Evolutionary conservation across 192 early-diverging fungal genomes (phyloP), one percentile per base, ranked within the genome.

Genomic region (Linnemannia zychae): DNA sequence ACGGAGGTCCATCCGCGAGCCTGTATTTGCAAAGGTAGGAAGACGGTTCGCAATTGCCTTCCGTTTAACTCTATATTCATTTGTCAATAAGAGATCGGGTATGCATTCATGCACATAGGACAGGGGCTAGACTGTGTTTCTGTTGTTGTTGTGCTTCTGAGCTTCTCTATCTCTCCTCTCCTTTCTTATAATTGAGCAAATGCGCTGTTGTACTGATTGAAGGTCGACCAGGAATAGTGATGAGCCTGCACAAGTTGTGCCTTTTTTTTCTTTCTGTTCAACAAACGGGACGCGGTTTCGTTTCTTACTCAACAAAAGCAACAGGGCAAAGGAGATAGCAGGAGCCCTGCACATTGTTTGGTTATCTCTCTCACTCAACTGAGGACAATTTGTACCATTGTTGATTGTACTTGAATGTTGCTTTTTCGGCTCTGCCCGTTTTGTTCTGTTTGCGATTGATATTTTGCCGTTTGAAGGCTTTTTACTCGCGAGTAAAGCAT

Each of bases 1-100:
- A 68, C 70, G 90, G 2, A 76, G 72, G 38, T 69, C 79, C 11
- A 82, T 87, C 20, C 63, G 79, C n/a, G 87, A 88, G 40, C 44
- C 76, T n/a, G 72, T 76, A 24, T 72, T 88, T 34, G 71, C 72
- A 3, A 74, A 82, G 79, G 87, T 88, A 72, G 71, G 44, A 38
- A 60, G 6, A 28, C 1, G 0, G 11, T 1, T 24, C 7, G 4
- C 11, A 1, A 12, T 3, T 63, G 15, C 28, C 31, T 47, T 28
- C 3, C 6, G 0, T n/a, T n/a, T n/a, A 57, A 7, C 13, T 63
- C 24, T 12, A 63, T 31, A 63, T 31, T 63, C 57, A 1, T 31
- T 63, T 31, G 57, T 63, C 57, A 63, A 63, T 63, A 63, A 63
- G 57, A 28, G 57, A 63, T 31, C 24, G 11, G n/a, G 57, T 31